A percentile compares a stretch with the other conserved stretches of the same genome.
These are phyloP conservation scores for Termitomyces sp. DNA, from an alignment of 768 basidiomycete genomes.

Conservation along the genomic window DNA sequence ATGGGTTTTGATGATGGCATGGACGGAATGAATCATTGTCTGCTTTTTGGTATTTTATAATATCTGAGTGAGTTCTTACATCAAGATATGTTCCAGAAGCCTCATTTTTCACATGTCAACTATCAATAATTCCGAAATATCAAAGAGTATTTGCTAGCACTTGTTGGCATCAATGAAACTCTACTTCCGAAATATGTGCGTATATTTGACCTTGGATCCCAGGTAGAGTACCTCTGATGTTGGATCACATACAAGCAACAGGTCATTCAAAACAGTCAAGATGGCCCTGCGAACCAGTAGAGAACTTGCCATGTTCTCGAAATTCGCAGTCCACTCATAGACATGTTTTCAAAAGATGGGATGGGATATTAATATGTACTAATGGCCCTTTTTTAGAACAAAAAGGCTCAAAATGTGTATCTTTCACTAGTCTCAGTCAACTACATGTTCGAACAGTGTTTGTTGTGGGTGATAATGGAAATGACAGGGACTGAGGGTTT, in stretches of 20 bases:
- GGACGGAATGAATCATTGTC: neutral
- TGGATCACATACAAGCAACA: neutral
- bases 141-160: neutral
- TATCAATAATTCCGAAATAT: neutral
- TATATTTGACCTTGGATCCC: too few relatives aligned
- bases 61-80: too few relatives aligned
- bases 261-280: too few relatives aligned
- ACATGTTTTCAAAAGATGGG: neutral
- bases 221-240: too few relatives aligned
- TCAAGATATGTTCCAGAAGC: neutral
- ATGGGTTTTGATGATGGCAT: conserved; percentile 2
- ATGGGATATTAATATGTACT: neutral
- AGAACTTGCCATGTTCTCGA: neutral
- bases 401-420: too few relatives aligned
- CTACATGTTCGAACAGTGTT: neutral
- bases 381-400: too few relatives aligned
- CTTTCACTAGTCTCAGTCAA: neutral
- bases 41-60: neutral
- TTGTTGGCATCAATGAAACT: too few relatives aligned
- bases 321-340: neutral
- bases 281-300: neutral
- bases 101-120: neutral
- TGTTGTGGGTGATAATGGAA: too few relatives aligned
- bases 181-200: too few relatives aligned
- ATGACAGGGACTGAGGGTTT: neutral